phyloP scores from a whole-genome alignment of 352 stramenopile genomes.

The Globisporangium paddicum region DNA sequence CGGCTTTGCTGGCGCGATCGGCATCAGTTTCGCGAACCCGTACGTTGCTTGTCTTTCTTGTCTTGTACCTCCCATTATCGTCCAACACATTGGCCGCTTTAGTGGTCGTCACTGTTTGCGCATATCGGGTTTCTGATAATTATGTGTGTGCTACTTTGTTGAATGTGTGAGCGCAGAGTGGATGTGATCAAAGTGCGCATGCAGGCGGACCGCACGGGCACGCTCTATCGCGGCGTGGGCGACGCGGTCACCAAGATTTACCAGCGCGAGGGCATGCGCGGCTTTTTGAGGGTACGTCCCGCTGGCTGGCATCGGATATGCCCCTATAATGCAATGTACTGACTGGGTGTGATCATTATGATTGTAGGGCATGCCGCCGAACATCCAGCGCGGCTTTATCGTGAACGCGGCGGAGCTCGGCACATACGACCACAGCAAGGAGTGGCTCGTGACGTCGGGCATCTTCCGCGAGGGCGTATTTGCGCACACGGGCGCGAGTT shows the following conservation, averaged over 20 bases:
- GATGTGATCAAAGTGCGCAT: slow-evolving; percentile 89
- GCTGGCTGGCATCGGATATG: background rate
- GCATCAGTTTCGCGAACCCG: slow-evolving; percentile 82
- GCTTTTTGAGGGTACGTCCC: slow-evolving; percentile 47
- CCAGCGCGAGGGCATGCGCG: slow-evolving; percentile 58
- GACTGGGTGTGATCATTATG: background rate
- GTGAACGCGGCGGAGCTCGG: slow-evolving; percentile 83
- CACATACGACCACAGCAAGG: slow-evolving; percentile 87
- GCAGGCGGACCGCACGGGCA: slow-evolving; percentile 69
- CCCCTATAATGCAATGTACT: background rate
- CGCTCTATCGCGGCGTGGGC: slow-evolving; percentile 60
- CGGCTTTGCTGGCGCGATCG: slow-evolving; percentile 70
- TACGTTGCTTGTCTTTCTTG: slow-evolving; percentile 26
- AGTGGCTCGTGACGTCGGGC: slow-evolving; percentile 61
- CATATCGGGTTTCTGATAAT: slow-evolving; percentile 5
- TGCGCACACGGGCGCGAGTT: slow-evolving; percentile 71
- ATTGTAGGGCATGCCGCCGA: slow-evolving; percentile 66
- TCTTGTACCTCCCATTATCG: too few relatives aligned
- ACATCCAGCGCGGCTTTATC: slow-evolving; percentile 84
- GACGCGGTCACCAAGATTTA: slow-evolving; percentile 75
- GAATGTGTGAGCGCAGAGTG: slow-evolving; percentile 33
- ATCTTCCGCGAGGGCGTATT: slow-evolving; percentile 57
- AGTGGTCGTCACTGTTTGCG: slow-evolving; percentile 8
- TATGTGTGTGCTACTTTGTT: slow-evolving; percentile 10
- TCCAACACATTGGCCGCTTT: background rate